These are phyloP conservation scores for Pseudogymnoascus sp. DNA, from an alignment of 2,329 filamentous ascomycete species.

Conservation along the genomic window DNA sequence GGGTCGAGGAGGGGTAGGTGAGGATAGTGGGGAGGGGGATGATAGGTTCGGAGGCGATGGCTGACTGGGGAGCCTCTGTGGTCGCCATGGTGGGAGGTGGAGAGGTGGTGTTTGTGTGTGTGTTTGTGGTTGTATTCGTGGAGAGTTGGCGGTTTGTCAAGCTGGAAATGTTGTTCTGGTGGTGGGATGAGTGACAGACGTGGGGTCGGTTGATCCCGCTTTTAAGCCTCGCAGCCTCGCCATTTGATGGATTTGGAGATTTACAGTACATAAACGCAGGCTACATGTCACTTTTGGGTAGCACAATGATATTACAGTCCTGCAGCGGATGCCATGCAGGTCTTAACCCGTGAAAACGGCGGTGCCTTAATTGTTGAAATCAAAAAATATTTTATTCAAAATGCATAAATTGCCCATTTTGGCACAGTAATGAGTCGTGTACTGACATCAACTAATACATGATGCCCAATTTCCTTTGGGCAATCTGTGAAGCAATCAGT, in stretches of 20 bases:
- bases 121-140: slow-evolving; percentile 2
- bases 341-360: not conserved
- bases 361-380: not conserved
- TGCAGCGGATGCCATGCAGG: not conserved
- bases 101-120: slow-evolving; percentile 8
- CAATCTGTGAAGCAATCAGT: not conserved
- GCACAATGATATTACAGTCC: not conserved
- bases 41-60: slow-evolving; percentile 18
- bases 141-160: not conserved
- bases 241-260: not conserved
- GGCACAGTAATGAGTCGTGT: not conserved
- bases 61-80: not conserved
- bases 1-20: slow-evolving; percentile 48
- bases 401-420: not conserved
- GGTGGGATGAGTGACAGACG: slow-evolving; percentile 6
- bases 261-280: not conserved
- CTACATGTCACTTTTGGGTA: slow-evolving; percentile 3
- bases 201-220: slow-evolving; percentile 10
- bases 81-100: slow-evolving; percentile 11
- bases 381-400: not conserved
- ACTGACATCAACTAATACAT: not conserved
- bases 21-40: slow-evolving; percentile 55
- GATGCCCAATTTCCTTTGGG: not conserved
- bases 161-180: not conserved
- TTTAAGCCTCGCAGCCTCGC: slow-evolving; percentile 8